phyloP scores from a whole-genome alignment of 169 alveolate species.

The Plasmodium blacklocki region DNA sequence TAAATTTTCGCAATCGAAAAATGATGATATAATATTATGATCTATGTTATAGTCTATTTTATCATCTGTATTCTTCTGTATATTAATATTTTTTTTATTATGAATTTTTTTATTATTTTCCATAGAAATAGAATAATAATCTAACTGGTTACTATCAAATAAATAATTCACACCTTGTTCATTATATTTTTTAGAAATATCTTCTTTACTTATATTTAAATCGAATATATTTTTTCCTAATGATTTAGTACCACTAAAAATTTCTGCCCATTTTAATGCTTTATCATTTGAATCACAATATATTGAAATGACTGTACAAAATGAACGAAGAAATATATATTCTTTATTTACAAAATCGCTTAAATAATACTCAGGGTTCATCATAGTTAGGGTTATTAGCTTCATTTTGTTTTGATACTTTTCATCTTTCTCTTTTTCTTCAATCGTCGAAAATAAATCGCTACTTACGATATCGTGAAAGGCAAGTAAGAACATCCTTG shows the following conservation, averaged over 20 bases:
- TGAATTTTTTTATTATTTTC: slow-evolving; percentile 1
- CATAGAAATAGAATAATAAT: slow-evolving; percentile 36
- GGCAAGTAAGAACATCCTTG: slow-evolving; percentile 85
- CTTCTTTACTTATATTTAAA: slow-evolving; percentile 49
- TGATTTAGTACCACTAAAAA: slow-evolving; percentile 81
- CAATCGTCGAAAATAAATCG: slow-evolving; percentile 78
- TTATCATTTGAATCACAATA: slow-evolving; percentile 83
- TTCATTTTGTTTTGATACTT: slow-evolving; percentile 72
- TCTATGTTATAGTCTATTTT: background rate
- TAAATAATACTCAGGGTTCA: slow-evolving; percentile 86
- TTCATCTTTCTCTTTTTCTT: slow-evolving; percentile 64
- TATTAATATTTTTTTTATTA: background rate
- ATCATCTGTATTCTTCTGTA: background rate
- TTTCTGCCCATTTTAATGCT: slow-evolving; percentile 83
- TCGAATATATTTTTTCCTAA: slow-evolving; percentile 81
- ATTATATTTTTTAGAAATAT: background rate
- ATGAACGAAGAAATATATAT: slow-evolving; percentile 80
- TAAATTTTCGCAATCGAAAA: slow-evolving; percentile 31
- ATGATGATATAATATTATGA: slow-evolving; percentile 19
- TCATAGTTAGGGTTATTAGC: slow-evolving; percentile 85
- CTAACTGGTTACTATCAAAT: slow-evolving; percentile 57
- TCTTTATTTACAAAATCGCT: slow-evolving; percentile 84
- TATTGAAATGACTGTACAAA: slow-evolving; percentile 81
- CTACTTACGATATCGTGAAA: slow-evolving; percentile 81
- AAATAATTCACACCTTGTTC: slow-evolving; percentile 7